phyloP scores from a whole-genome alignment of 164 flowering plant genomes.

The Protea cynaroides region DNA sequence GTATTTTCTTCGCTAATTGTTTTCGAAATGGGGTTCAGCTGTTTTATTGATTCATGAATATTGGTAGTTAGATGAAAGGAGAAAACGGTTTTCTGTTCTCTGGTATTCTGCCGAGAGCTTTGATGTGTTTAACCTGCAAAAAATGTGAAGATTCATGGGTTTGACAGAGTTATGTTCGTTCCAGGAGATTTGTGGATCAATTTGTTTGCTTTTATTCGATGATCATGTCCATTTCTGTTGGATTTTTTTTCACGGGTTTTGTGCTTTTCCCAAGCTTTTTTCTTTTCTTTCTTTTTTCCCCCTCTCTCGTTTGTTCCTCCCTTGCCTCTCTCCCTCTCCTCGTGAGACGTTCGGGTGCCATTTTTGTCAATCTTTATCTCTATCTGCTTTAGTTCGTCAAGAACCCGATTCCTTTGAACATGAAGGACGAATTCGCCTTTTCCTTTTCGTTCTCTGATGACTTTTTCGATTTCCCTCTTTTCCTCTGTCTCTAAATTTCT shows the following conservation, averaged over 20 bases:
- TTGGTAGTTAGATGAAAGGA: too few relatives aligned
- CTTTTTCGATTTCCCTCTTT: constrained; percentile 3
- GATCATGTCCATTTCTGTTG: constrained; percentile 3
- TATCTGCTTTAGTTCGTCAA: constrained; percentile 26
- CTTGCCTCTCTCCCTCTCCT: not conserved
- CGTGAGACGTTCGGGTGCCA: constrained; percentile 7
- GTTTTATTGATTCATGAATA: too few relatives aligned
- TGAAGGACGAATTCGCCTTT: constrained; percentile 28
- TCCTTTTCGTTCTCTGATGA: constrained; percentile 12
- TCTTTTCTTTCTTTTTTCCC: not conserved
- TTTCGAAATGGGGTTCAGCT: too few relatives aligned
- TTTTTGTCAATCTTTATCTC: constrained; percentile 6
- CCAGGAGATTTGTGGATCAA: constrained; percentile 9
- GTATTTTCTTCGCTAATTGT: too few relatives aligned
- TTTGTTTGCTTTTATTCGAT: not conserved
- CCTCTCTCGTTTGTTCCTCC: not conserved
- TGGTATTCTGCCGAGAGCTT: not conserved
- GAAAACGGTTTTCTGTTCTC: not conserved
- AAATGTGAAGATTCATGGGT: not conserved
- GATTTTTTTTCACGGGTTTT: constrained; percentile 10
- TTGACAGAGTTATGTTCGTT: constrained; percentile 8
- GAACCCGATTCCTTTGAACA: constrained; percentile 51
- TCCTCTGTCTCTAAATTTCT: not conserved
- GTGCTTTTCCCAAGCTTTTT: constrained; percentile 13
- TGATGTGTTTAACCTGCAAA: not conserved